phyloP scores from a whole-genome alignment of 2,329 filamentous ascomycete species.

The Paraconiothyrium sp. region DNA sequence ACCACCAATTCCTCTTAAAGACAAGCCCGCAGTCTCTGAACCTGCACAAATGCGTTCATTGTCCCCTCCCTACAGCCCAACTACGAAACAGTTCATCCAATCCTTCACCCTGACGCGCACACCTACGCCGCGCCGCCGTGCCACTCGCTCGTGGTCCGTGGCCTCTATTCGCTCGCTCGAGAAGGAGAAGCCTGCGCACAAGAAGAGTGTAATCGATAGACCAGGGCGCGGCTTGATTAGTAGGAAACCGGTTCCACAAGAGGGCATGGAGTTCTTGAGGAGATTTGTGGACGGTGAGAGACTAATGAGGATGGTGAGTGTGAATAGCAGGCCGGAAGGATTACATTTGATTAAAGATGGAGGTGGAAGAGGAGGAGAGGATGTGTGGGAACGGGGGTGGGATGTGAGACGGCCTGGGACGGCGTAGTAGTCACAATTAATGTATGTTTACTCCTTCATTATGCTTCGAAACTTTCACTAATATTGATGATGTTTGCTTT shows the following conservation, averaged over 20 bases:
- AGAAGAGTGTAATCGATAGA: neutral
- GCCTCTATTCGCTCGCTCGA: constrained; percentile 4
- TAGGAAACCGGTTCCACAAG: constrained; percentile 3
- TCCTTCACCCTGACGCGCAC: neutral
- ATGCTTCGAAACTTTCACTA: too few species aligned
- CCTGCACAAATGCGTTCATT: neutral
- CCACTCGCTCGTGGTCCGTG: constrained; percentile 9
- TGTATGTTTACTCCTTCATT: too few species aligned
- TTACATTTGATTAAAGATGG: neutral
- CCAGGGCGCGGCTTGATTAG: constrained; percentile 3
- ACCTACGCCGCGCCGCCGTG: constrained; percentile 7
- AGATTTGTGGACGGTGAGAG: constrained; percentile 1
- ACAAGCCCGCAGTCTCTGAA: neutral
- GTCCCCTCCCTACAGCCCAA: neutral
- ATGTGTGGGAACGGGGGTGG: neutral
- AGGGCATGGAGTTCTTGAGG: neutral
- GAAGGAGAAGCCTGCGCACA: neutral
- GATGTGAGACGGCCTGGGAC: constrained; percentile 6
- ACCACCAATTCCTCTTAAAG: neutral
- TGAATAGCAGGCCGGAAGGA: constrained; percentile 3
- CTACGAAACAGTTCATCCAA: constrained; percentile 7
- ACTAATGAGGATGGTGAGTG: neutral
- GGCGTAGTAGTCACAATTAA: neutral
- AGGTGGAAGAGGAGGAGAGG: neutral
- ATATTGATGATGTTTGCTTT: too few species aligned